phyloP scores from a whole-genome alignment of 306 rosid genomes.

The Cucurbita pepo region DNA sequence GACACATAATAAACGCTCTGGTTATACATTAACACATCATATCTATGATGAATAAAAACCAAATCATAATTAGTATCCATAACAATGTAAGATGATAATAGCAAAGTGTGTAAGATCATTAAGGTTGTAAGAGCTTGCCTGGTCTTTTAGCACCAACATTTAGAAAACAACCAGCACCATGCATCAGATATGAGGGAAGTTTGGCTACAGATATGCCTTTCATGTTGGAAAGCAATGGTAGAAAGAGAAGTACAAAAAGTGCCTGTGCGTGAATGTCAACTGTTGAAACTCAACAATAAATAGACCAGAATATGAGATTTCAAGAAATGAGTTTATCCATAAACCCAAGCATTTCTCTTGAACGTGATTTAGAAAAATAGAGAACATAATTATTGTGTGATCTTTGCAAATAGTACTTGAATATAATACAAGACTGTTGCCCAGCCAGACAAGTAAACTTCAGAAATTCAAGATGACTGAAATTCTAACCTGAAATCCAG shows the following conservation, averaged over 20 bases:
- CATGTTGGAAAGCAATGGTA: slow-evolving; percentile 58
- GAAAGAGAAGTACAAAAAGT: slow-evolving; percentile 53
- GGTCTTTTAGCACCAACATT: slow-evolving; percentile 41
- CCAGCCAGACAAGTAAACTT: neutral
- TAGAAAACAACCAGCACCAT: slow-evolving; percentile 67
- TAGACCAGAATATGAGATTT: neutral
- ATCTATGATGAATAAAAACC: neutral
- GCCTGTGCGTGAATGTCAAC: slow-evolving; percentile 31
- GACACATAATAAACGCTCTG: neutral
- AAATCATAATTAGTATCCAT: neutral
- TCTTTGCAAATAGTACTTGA: neutral
- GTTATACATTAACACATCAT: neutral
- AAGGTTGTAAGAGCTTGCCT: slow-evolving; percentile 23
- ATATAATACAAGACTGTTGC: neutral
- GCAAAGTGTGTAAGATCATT: neutral
- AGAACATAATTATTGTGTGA: neutral
- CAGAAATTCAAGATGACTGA: neutral
- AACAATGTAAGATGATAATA: slow-evolving; percentile 1
- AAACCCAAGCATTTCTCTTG: neutral
- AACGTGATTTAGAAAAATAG: neutral
- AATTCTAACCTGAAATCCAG: slow-evolving; percentile 65
- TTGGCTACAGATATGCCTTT: slow-evolving; percentile 57
- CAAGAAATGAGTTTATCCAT: neutral
- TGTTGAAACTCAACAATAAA: neutral
- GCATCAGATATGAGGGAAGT: slow-evolving; percentile 68